Percentiles rank a stretch among this genome's conserved stretches.
Evolutionary conservation across 2,329 filamentous ascomycete genomes (phyloP).

Genomic region (Claviceps citrina): DNA sequence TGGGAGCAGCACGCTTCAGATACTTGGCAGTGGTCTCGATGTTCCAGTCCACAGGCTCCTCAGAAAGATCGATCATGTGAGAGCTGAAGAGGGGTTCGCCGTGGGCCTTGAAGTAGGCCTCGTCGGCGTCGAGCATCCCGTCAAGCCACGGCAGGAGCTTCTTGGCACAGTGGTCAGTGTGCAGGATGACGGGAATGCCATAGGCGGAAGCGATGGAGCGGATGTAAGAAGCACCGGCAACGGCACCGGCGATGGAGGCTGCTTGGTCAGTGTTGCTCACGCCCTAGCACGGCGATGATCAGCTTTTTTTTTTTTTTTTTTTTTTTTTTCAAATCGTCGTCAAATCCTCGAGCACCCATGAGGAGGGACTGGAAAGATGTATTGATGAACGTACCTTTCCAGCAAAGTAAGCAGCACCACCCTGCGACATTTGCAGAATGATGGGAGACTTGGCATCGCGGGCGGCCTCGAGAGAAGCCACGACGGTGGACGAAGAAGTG

Average conservation of each 20-base stretch:
- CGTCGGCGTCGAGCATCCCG: conserved; percentile 86
- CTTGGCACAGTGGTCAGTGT: conserved; percentile 99
- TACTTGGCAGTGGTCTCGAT: conserved; percentile 84
- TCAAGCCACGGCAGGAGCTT: conserved; percentile 98
- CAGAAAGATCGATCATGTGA: conserved; percentile 97
- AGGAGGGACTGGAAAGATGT: too few relatives aligned
- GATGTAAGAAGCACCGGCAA: conserved; percentile 89
- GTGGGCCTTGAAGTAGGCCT: conserved; percentile 85
- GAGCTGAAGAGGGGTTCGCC: conserved; percentile 86
- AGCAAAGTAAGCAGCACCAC: conserved; percentile 83
- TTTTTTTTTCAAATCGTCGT: too few relatives aligned
- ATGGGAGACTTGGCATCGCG: conserved; percentile 82
- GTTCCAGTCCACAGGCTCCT: conserved; percentile 83
- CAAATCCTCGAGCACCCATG: too few relatives aligned
- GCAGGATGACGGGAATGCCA: conserved; percentile 78
- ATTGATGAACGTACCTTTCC: conserved; percentile 46
- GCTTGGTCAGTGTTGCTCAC: conserved; percentile 67
- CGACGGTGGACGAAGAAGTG: conserved; percentile 66
- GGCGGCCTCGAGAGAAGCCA: conserved; percentile 85
- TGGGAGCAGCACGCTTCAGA: conserved; percentile 81
- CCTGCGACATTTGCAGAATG: conserved; percentile 86
- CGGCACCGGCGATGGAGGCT: conserved; percentile 73
- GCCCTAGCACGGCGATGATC: conserved; percentile 29
- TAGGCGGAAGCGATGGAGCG: conserved; percentile 75
- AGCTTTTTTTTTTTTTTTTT: too few relatives aligned